Conservation (phyloP, 129 eudicot species). For the Centella asiatica region DNA sequence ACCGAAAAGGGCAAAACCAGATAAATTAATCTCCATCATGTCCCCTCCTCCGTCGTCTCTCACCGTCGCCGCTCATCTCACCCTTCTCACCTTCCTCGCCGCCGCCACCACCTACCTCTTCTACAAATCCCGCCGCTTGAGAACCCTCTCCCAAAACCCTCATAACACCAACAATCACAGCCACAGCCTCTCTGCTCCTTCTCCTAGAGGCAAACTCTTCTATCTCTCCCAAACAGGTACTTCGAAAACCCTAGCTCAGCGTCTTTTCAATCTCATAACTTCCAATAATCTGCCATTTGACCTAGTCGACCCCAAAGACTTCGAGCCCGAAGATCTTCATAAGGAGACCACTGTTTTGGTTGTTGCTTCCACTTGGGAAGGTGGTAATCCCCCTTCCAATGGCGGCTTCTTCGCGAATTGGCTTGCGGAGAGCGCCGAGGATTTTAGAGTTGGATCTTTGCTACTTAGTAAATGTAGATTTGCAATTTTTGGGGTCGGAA, state of each 20-base stretch:
- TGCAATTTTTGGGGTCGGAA: slow-evolving; percentile 87
- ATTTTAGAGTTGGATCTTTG: slow-evolving; percentile 76
- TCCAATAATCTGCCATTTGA: slow-evolving; percentile 47
- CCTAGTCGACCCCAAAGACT: slow-evolving; percentile 48
- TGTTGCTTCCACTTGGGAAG: slow-evolving; percentile 84
- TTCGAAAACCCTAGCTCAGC: slow-evolving; percentile 69
- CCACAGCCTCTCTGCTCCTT: slow-evolving; percentile 1
- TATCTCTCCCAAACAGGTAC: slow-evolving; percentile 75
- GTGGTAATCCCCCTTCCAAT: slow-evolving; percentile 58
- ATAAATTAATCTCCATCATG: slow-evolving; percentile 4
- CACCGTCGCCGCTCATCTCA: slow-evolving; percentile 43
- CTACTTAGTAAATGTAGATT: slow-evolving; percentile 45
- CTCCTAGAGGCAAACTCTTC: slow-evolving; percentile 54
- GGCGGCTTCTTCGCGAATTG: slow-evolving; percentile 70
- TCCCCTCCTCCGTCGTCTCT: slow-evolving; percentile 19
- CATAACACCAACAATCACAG: not conserved
- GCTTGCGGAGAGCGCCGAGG: slow-evolving; percentile 78
- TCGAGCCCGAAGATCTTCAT: slow-evolving; percentile 81
- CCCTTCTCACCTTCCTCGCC: slow-evolving; percentile 68
- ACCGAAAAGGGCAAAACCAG: slow-evolving; percentile 3
- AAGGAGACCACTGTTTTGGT: slow-evolving; percentile 56
- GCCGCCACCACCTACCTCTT: slow-evolving; percentile 70
- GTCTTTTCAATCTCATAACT: slow-evolving; percentile 33
- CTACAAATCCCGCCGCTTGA: slow-evolving; percentile 74
- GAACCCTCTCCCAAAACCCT: slow-evolving; percentile 16